These are phyloP conservation scores for Echinochloa phyllopogon DNA, from an alignment of 176 grass and related monocot genomes.

Conservation along the genomic window DNA sequence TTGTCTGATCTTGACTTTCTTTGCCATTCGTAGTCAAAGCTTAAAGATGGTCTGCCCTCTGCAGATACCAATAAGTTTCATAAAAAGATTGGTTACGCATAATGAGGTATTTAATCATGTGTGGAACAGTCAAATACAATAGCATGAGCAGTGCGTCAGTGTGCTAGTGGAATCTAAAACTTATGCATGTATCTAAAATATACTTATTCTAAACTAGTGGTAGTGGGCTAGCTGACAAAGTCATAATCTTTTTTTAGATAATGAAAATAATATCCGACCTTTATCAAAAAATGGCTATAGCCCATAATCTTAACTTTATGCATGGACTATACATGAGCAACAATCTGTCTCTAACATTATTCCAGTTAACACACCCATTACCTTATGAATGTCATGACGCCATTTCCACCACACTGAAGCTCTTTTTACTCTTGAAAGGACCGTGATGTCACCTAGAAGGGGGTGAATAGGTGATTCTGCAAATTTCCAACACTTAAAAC, in stretches of 20 bases:
- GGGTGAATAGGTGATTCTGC: no score
- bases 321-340: constrained; percentile 2
- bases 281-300: no score
- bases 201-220: not conserved
- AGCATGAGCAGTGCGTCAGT: not conserved
- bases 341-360: not conserved
- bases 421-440: not conserved
- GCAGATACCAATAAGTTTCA: not conserved
- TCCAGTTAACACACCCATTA: not conserved
- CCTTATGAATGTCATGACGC: not conserved
- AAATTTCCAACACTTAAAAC: no score
- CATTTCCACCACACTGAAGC: not conserved
- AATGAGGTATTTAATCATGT: not conserved
- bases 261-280: no score
- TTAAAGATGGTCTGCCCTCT: not conserved
- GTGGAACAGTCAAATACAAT: not conserved
- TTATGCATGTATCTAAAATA: not conserved
- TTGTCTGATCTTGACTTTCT: not conserved
- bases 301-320: constrained; percentile 12
- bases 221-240: not conserved
- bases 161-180: not conserved
- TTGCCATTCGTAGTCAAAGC: not conserved
- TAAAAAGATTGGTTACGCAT: not conserved
- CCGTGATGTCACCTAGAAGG: no score
- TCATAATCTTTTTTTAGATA: not conserved